phyloP scores from a whole-genome alignment of 2,329 filamentous ascomycete species.

The Parafenestella ontariensis region DNA sequence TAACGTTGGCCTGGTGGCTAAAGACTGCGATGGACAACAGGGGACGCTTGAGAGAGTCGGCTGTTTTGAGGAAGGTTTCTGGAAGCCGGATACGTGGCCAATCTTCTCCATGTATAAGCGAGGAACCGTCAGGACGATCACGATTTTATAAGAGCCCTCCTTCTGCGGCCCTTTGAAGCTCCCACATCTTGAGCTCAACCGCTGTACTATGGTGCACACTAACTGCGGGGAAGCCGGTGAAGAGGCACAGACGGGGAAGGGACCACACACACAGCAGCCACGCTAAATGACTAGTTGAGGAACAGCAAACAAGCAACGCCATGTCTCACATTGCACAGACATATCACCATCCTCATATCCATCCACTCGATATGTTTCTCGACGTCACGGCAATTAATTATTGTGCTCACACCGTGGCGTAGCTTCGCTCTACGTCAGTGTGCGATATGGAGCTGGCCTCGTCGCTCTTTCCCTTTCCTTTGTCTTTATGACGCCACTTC shows the following conservation, averaged over 20 bases:
- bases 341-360: background rate
- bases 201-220: background rate
- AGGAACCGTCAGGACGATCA: too few relatives aligned
- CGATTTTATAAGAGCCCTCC: too few relatives aligned
- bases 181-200: too few relatives aligned
- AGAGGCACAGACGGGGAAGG: background rate
- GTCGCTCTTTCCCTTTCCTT: background rate
- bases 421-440: background rate
- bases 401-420: background rate
- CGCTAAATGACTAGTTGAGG: background rate
- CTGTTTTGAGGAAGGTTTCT: too few relatives aligned
- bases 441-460: background rate
- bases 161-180: too few relatives aligned
- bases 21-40: too few relatives aligned
- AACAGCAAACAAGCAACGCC: background rate
- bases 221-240: background rate
- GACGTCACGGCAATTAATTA: background rate
- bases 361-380: background rate
- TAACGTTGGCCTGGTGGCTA: too few relatives aligned
- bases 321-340: constrained; percentile 1
- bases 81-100: too few relatives aligned
- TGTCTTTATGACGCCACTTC: background rate
- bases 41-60: too few relatives aligned
- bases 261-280: background rate
- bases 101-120: too few relatives aligned